Evolutionary conservation across 2,329 filamentous ascomycete species (phyloP).

Genomic region (Plenodomus biglobosus): DNA sequence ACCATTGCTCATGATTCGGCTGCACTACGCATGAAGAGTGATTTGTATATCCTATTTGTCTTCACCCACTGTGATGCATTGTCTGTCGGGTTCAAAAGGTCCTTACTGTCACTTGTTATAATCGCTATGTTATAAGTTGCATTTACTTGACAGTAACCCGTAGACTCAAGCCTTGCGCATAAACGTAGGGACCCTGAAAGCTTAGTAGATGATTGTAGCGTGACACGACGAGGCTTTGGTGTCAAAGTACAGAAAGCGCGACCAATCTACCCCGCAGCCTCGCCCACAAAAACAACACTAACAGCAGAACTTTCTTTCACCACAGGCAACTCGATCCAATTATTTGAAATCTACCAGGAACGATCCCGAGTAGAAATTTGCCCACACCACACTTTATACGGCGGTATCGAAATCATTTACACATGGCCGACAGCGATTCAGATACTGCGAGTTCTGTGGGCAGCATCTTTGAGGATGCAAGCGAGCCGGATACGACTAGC

Average conservation of each 20-base stretch:
- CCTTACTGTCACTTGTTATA: too few species aligned
- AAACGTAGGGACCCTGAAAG: too few species aligned
- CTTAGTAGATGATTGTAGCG: too few species aligned
- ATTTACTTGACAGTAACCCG: too few species aligned
- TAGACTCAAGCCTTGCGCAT: too few species aligned
- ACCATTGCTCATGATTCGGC: too few species aligned
- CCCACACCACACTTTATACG: neutral
- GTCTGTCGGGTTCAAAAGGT: too few species aligned
- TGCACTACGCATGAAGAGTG: too few species aligned
- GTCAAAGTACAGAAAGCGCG: constrained; percentile 16
- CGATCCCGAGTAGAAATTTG: neutral
- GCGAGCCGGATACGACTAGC: constrained; percentile 38
- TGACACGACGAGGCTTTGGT: too few species aligned
- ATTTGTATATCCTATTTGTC: too few species aligned
- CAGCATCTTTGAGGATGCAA: constrained; percentile 39
- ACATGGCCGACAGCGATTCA: constrained; percentile 36
- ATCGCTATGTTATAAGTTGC: too few species aligned
- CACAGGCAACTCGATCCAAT: constrained; percentile 9
- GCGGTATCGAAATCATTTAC: neutral
- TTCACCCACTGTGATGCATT: too few species aligned
- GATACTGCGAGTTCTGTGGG: constrained; percentile 38
- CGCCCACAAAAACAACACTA: constrained; percentile 35
- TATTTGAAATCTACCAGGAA: neutral
- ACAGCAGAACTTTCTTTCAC: constrained; percentile 24
- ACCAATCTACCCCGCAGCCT: constrained; percentile 26